Evolutionary conservation across 495 filamentous ascomycete species (phyloP).

Genomic region (Glonium stellatum): DNA sequence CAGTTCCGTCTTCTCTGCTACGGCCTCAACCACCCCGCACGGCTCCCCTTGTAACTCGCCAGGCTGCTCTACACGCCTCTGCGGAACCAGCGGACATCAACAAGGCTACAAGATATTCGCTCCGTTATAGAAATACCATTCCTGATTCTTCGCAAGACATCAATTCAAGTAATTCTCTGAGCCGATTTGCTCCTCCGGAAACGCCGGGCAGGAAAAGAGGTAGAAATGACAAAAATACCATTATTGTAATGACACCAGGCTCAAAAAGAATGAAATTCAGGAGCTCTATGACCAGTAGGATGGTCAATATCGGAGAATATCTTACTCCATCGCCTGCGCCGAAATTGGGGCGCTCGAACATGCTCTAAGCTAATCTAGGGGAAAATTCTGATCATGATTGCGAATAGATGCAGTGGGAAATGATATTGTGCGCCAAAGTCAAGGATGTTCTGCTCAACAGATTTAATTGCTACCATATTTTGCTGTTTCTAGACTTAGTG

Average conservation of each 20-base stretch:
- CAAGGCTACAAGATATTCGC: neutral
- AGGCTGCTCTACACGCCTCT: neutral
- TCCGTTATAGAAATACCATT: neutral
- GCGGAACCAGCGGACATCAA: neutral
- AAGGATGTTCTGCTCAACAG: too few species aligned
- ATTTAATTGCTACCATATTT: too few species aligned
- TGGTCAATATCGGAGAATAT: neutral
- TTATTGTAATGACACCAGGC: neutral
- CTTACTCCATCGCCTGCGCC: neutral
- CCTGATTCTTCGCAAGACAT: neutral
- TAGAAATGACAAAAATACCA: neutral
- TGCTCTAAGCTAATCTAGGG: neutral
- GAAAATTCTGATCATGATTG: too few species aligned
- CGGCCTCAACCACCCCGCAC: neutral
- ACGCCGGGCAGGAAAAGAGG: conserved; percentile 1
- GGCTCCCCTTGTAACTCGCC: neutral
- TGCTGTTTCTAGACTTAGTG: too few species aligned
- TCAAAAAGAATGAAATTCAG: neutral
- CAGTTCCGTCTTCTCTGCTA: neutral
- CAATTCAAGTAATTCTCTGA: neutral
- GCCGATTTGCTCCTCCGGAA: neutral
- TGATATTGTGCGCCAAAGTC: too few species aligned
- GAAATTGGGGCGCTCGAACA: neutral
- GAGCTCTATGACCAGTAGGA: conserved; percentile 1
- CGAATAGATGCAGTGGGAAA: too few species aligned